These are phyloP conservation scores for Galeopsis tetrahit DNA, from an alignment of 257 asterid species.

Conservation along the genomic window DNA sequence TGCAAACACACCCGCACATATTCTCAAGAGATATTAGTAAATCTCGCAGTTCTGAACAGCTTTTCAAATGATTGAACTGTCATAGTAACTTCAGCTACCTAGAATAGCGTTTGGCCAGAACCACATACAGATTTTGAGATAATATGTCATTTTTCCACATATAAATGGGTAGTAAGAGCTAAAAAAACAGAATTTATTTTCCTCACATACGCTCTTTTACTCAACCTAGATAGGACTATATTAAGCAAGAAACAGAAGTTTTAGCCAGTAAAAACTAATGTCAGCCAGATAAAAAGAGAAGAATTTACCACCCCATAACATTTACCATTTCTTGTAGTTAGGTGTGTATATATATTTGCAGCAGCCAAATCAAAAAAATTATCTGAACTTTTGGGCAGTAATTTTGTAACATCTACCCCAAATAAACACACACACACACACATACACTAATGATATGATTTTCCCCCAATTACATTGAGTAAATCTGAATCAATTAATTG, in stretches of 20 bases:
- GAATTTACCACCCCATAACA: conserved; percentile 11
- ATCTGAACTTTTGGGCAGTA: conserved; percentile 11
- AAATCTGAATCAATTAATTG: conserved; percentile 23
- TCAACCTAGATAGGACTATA: conserved; percentile 33
- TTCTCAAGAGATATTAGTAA: neutral
- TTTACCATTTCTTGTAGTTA: conserved; percentile 12
- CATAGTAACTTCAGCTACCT: neutral
- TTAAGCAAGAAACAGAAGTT: conserved; percentile 11
- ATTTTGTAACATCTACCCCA: conserved; percentile 13
- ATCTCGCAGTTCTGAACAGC: neutral
- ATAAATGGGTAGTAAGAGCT: neutral
- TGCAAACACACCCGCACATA: neutral
- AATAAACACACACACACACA: neutral
- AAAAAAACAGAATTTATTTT: neutral
- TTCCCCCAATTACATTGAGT: conserved; percentile 13
- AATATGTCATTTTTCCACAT: neutral
- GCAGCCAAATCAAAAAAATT: conserved; percentile 20
- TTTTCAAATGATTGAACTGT: neutral
- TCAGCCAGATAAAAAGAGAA: conserved; percentile 14
- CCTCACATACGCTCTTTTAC: neutral
- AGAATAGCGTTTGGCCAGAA: neutral
- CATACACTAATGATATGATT: conserved; percentile 25
- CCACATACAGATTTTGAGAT: neutral
- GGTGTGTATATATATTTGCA: conserved; percentile 13
- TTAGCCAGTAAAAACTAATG: neutral